Conservation (phyloP, 805 yeast species). For the Naumovozyma baii region DNA sequence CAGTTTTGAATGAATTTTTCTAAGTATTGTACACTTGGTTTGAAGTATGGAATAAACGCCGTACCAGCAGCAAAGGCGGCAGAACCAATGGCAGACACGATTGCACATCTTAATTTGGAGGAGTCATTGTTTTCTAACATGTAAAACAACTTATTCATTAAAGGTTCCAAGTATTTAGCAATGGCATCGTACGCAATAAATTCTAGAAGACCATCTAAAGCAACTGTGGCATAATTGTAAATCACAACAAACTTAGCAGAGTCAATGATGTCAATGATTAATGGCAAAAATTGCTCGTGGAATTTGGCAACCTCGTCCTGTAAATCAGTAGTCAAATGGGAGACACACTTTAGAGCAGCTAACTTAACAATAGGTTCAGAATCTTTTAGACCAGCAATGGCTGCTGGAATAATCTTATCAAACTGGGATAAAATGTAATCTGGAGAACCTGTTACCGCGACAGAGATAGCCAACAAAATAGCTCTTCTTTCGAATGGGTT, state of each 20-base stretch:
- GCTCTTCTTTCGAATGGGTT: constrained; percentile 79
- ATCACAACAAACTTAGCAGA: constrained; percentile 72
- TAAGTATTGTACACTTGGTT: constrained; percentile 65
- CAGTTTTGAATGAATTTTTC: constrained; percentile 72
- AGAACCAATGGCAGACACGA: constrained; percentile 93
- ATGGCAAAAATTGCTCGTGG: constrained; percentile 75
- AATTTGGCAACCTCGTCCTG: constrained; percentile 77
- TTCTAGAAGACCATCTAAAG: constrained; percentile 86
- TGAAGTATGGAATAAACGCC: constrained; percentile 77
- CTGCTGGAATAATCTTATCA: constrained; percentile 58
- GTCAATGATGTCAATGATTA: constrained; percentile 79
- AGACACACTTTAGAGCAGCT: constrained; percentile 75
- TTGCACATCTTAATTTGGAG: constrained; percentile 59
- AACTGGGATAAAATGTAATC: constrained; percentile 76
- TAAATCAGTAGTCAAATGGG: constrained; percentile 70
- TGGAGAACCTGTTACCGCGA: constrained; percentile 86
- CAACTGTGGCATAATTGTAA: constrained; percentile 83
- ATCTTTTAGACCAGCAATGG: constrained; percentile 72
- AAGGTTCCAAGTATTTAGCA: constrained; percentile 69
- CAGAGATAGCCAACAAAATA: constrained; percentile 71
- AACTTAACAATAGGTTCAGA: constrained; percentile 64
- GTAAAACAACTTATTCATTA: constrained; percentile 79
- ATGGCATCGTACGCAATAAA: constrained; percentile 84
- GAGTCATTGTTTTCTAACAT: constrained; percentile 74
- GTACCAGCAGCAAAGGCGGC: constrained; percentile 93